These are phyloP conservation scores for Glaciozyma martinii DNA, from an alignment of 768 basidiomycete genomes.

Conservation along the genomic window DNA sequence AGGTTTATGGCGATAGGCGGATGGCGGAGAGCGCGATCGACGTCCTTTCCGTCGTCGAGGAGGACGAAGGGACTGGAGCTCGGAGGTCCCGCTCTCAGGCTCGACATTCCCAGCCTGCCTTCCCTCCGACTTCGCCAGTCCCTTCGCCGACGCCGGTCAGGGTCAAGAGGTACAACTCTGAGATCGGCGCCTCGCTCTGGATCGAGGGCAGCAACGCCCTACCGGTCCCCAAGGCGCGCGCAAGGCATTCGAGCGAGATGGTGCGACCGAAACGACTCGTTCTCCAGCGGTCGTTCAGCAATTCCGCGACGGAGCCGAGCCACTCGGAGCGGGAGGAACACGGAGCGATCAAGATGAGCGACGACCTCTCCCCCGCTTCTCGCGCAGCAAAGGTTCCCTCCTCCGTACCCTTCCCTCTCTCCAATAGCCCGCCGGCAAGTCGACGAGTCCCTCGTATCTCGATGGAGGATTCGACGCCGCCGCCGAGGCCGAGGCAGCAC, in stretches of 20 bases:
- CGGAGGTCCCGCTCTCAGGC: slow-evolving; percentile 1
- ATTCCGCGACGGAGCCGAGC: slow-evolving; percentile 6
- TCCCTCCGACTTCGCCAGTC: neutral
- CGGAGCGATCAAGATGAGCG: slow-evolving; percentile 5
- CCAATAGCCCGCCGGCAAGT: neutral
- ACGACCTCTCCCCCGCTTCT: neutral
- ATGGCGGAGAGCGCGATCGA: slow-evolving; percentile 24
- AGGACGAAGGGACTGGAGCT: slow-evolving; percentile 11
- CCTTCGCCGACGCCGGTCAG: neutral
- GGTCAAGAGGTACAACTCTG: neutral
- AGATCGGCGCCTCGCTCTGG: neutral
- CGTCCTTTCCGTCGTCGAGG: slow-evolving; percentile 22
- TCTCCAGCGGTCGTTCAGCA: neutral
- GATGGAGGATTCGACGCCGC: neutral
- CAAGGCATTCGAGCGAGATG: neutral
- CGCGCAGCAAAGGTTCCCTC: neutral
- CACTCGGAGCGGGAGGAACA: slow-evolving; percentile 10
- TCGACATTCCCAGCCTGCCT: neutral
- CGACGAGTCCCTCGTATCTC: neutral
- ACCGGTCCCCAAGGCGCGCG: neutral
- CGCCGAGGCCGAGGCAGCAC: slow-evolving; percentile 13
- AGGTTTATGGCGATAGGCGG: slow-evolving; percentile 3
- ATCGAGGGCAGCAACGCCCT: neutral
- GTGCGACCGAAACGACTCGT: neutral
- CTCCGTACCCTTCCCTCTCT: slow-evolving; percentile 4